Base-by-base conservation (phyloP, 208 protist species). In the Acanthamoeba culbertsoni region DNA sequence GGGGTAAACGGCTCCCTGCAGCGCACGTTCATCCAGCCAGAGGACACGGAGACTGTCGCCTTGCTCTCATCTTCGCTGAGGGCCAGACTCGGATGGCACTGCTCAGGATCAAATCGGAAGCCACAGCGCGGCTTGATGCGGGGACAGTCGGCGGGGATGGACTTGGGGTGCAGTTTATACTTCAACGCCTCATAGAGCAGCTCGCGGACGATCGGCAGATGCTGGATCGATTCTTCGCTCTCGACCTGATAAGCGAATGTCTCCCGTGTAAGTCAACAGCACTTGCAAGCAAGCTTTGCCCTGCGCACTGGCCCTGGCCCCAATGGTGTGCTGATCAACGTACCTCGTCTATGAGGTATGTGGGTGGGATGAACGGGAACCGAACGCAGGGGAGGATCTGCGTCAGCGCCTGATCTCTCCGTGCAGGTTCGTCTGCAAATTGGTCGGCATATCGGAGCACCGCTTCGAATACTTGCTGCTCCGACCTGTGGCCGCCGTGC, bases 401-500 rank as follows among this genome's bases (percentile, higher is more conserved):
- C 26, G 6, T 62, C 18, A 88, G 46, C 16, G 62, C 33, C 5
- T 88, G 14, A 28, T 88, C 79, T 31, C 79, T 57, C 79, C 3
- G 20, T 1, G 79, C 53, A 6, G 8, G 8, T 10, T 63, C 45
- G n/a, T 65, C 79, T 7, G 6, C 35, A 16, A 31, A 28, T 31
- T 88, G 79, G 23, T 88, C 37, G 46, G 79, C n/a, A 31, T 88
- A 88, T 23, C 79, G 79, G 10, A 88, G 1, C 28, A 88, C 79
- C 18, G 79, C 79, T 62, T 88, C 79, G 53, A 62, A 88, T 4
- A 88, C 45, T 28, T 88, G 79, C 28, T 88, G 51, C n/a, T 88
- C 79, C 3, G 79, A 88, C 23, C 79, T 88, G 79, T 33, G 4
- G 31, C 1, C 1, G 28, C 31, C 3, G n/a, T 10, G 33, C 18